A percentile compares a stretch with the other conserved stretches of the same genome.
Evolutionary conservation across 371 early-diverging fungal species (phyloP).

Genomic region (Circinella umbellata): DNA sequence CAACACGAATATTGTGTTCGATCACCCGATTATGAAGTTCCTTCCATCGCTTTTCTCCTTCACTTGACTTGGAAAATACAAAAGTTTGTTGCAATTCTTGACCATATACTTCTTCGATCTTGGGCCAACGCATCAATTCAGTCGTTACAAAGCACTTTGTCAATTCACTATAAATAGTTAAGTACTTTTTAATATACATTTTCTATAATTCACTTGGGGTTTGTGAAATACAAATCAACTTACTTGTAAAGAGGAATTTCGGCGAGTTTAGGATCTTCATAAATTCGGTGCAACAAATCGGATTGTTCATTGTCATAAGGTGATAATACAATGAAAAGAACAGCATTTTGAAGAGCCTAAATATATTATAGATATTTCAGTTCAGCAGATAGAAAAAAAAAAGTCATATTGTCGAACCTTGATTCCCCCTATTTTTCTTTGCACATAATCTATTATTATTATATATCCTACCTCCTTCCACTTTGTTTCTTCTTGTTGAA

Average conservation of each 20-base stretch:
- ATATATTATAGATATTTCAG: too few species aligned
- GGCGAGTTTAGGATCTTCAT: conserved; percentile 76
- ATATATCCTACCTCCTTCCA: conserved; percentile 68
- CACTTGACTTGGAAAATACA: conserved; percentile 74
- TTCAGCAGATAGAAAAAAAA: too few species aligned
- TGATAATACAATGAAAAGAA: conserved; percentile 87
- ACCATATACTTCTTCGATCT: conserved; percentile 88
- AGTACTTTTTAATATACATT: background rate
- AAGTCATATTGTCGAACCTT: background rate
- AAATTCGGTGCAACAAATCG: conserved; percentile 87
- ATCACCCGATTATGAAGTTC: conserved; percentile 92
- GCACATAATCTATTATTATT: background rate
- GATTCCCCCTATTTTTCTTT: background rate
- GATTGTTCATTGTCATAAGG: conserved; percentile 96
- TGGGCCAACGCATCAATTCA: conserved; percentile 95
- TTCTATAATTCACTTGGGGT: too few species aligned
- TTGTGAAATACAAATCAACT: conserved; percentile 12
- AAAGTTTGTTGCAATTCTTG: conserved; percentile 67
- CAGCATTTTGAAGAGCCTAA: conserved; percentile 75
- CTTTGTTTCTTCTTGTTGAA: conserved; percentile 81
- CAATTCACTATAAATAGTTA: conserved; percentile 61
- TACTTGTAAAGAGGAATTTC: conserved; percentile 77
- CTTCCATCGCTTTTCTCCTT: conserved; percentile 80
- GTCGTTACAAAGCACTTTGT: conserved; percentile 86
- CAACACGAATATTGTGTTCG: conserved; percentile 97